Conservation (phyloP, 345 rosid species). For the Stellera chamaejasme region DNA sequence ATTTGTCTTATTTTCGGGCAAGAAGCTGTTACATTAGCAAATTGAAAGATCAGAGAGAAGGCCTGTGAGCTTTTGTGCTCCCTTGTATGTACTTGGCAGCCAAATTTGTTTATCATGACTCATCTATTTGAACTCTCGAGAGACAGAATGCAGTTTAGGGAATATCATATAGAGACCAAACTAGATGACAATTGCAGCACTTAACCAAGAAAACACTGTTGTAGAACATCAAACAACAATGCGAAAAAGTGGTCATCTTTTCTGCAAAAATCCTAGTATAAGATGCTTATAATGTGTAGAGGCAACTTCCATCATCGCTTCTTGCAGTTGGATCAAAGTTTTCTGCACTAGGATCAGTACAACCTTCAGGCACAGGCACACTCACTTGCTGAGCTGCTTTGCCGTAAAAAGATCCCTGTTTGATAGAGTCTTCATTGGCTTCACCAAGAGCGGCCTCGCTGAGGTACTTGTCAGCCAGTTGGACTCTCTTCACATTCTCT, state of each 20-base stretch:
- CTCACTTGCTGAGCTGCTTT: slow-evolving; percentile 75
- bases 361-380: slow-evolving; percentile 77
- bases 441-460: slow-evolving; percentile 87
- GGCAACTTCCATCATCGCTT: slow-evolving; percentile 91
- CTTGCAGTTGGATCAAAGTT: slow-evolving; percentile 93
- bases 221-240: slow-evolving; percentile 11
- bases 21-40: no score
- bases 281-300: slow-evolving; percentile 26
- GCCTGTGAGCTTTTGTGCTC: no score
- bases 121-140: no score
- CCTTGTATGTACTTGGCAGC: no score
- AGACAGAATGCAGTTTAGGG: no score
- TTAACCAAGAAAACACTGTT: neutral
- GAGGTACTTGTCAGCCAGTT: slow-evolving; percentile 83
- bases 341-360: slow-evolving; percentile 55
- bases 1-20: no score
- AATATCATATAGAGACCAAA: neutral
- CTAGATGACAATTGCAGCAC: slow-evolving; percentile 1
- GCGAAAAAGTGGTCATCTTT: neutral
- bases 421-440: slow-evolving; percentile 65
- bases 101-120: no score
- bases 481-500: slow-evolving; percentile 95
- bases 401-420: slow-evolving; percentile 67
- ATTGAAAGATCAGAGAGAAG: no score
- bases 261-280: neutral